These are phyloP conservation scores for Meyerozyma elateridarum DNA, from an alignment of 1,139 yeast genomes.

Conservation along the genomic window DNA sequence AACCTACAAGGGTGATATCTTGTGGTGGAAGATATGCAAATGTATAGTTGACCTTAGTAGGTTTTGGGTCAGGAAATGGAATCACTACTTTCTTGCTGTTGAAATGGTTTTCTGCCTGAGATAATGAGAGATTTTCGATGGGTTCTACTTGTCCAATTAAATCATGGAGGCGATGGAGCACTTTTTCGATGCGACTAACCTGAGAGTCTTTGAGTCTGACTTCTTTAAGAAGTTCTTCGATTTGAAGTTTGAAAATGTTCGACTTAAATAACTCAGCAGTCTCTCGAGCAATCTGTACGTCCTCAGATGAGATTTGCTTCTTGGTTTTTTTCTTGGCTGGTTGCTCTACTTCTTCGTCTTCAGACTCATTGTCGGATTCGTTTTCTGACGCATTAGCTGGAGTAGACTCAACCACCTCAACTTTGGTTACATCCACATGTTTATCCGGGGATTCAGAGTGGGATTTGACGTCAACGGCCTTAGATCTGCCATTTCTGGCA, in stretches of 20 bases:
- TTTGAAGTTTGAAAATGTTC: constrained; percentile 88
- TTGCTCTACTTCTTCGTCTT: constrained; percentile 10
- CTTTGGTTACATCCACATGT: no score
- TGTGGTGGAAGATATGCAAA: constrained; percentile 71
- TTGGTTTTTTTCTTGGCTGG: constrained; percentile 33
- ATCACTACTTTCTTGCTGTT: constrained; percentile 51
- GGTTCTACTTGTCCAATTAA: constrained; percentile 60
- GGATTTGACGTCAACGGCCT: no score
- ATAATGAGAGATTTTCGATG: constrained; percentile 44
- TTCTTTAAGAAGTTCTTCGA: constrained; percentile 83
- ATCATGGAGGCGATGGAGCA: constrained; percentile 71
- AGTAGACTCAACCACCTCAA: no score
- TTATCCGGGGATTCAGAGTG: no score
- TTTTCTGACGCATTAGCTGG: constrained; percentile 9
- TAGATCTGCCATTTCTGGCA: no score
- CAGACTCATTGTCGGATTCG: constrained; percentile 11
- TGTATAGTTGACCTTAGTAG: constrained; percentile 62
- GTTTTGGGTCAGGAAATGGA: constrained; percentile 90
- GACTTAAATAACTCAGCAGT: constrained; percentile 92
- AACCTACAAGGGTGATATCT: constrained; percentile 76
- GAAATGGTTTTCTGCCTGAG: constrained; percentile 48
- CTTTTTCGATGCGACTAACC: constrained; percentile 65
- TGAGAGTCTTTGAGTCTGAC: constrained; percentile 68
- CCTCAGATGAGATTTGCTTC: constrained; percentile 64
- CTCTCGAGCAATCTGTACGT: constrained; percentile 86